phyloP scores from a whole-genome alignment of 352 stramenopile genomes.

The Phytopythium kandeliae region DNA sequence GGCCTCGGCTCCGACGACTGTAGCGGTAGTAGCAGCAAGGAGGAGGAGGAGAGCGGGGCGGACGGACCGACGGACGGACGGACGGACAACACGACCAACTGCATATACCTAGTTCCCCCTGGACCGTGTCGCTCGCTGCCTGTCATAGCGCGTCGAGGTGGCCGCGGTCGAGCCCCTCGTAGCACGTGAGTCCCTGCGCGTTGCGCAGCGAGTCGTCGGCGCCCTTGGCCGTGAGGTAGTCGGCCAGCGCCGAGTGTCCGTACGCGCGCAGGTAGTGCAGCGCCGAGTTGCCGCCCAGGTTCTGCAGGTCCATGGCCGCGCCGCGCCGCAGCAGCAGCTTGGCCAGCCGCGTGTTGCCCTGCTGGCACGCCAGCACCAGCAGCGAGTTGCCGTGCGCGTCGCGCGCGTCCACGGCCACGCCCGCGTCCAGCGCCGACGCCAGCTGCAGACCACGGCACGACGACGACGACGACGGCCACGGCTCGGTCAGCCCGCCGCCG shows the following conservation, averaged over 20 bases:
- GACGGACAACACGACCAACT: too few species aligned
- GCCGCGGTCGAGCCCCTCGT: slow-evolving; percentile 86
- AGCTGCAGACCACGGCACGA: too few species aligned
- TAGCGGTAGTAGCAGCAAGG: too few species aligned
- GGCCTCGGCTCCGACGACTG: too few species aligned
- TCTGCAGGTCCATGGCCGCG: slow-evolving; percentile 93
- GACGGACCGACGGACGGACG: too few species aligned
- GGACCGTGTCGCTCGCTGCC: too few species aligned
- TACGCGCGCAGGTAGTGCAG: slow-evolving; percentile 96
- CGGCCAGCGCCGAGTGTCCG: slow-evolving; percentile 84
- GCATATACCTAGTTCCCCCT: too few species aligned
- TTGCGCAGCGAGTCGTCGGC: slow-evolving; percentile 92
- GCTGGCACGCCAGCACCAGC: slow-evolving; percentile 92
- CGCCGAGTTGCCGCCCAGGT: slow-evolving; percentile 92
- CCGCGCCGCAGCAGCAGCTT: slow-evolving; percentile 94
- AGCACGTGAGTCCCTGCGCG: slow-evolving; percentile 89
- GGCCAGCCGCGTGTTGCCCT: slow-evolving; percentile 93
- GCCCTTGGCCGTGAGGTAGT: slow-evolving; percentile 94
- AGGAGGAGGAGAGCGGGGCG: too few species aligned
- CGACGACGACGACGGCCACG: too few species aligned
- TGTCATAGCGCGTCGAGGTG: slow-evolving; percentile 22
- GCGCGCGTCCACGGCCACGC: slow-evolving; percentile 84
- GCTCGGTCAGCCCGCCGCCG: too few species aligned
- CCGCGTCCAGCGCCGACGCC: slow-evolving; percentile 84
- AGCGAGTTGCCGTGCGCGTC: slow-evolving; percentile 96